phyloP scores from a whole-genome alignment of 2,329 filamentous ascomycete genomes.

The Kalmusia sp. region DNA sequence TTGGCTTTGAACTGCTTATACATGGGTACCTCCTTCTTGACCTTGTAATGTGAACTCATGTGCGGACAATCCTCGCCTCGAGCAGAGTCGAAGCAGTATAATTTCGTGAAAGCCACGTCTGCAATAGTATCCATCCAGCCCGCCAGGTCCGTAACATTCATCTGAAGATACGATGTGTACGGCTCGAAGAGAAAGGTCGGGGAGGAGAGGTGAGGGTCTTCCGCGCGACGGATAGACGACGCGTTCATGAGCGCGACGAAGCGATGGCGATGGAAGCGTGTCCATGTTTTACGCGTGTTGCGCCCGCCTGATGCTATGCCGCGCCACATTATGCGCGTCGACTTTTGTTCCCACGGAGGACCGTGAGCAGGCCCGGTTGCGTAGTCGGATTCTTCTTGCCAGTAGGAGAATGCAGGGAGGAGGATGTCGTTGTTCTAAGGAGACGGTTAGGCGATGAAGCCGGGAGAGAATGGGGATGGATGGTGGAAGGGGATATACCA shows the following conservation, averaged over 20 bases:
- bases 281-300: slow-evolving; percentile 66
- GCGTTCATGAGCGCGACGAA: slow-evolving; percentile 77
- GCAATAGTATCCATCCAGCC: slow-evolving; percentile 49
- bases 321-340: slow-evolving; percentile 53
- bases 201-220: slow-evolving; percentile 42
- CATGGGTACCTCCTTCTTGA: slow-evolving; percentile 44
- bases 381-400: slow-evolving; percentile 53
- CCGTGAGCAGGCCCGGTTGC: slow-evolving; percentile 50
- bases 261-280: slow-evolving; percentile 75
- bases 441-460: not conserved
- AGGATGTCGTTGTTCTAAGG: slow-evolving; percentile 58
- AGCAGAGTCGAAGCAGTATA: slow-evolving; percentile 48
- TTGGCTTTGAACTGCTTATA: slow-evolving; percentile 62
- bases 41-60: slow-evolving; percentile 49
- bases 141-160: slow-evolving; percentile 39
- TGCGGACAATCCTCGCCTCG: slow-evolving; percentile 53
- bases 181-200: slow-evolving; percentile 50
- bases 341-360: slow-evolving; percentile 52
- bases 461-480: not conserved
- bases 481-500: slow-evolving; percentile 19
- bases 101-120: slow-evolving; percentile 53
- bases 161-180: slow-evolving; percentile 47
- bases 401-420: slow-evolving; percentile 59
- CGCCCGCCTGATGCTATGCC: slow-evolving; percentile 57
- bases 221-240: slow-evolving; percentile 62